Base-by-base conservation (phyloP, 1,139 yeast species). In the Candida sp. region DNA sequence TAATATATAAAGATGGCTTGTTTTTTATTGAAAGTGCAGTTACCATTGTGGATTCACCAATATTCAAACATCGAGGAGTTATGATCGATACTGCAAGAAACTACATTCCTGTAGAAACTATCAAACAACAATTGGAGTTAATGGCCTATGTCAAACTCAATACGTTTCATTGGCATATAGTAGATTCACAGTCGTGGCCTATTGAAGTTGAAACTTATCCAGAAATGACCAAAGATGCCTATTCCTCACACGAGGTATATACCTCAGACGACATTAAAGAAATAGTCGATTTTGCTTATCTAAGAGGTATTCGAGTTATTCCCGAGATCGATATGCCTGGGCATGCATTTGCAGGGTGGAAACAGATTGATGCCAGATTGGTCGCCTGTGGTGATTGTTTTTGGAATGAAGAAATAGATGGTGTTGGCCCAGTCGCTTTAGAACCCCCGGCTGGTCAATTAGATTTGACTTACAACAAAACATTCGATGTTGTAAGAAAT, bases 311-410 rank as follows among this genome's bases (percentile, higher is more conserved):
- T 4, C 58, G 79, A 40, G 62, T 75, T 5, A 54, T 75, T 35
- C 79, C 80, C 2, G 81, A 75, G 49, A 53, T 75, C 19, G 81
- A 75, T 47, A 55, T 72, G 60, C 80, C 80, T 1, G 79, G 77
- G 2, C 81, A 75, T 53, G 61, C 77, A 7, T 60, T 68, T 33
- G 68, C 77, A 9, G 80, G 80, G 2, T 75, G 75, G 73, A 53
- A 53, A 35, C 63, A 59, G 44, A 56, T 71, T 19, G 68, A 70
- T 46, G 61, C 68, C 1, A 54, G 56, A 7, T 48, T 72, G 29
- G 58, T 73, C 19, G 60, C 66, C 8, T 73, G 78, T 56, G 65
- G 59, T 2, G 54, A 60, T 1, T 61, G 64, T 58, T 68, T 73
- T 73, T 46, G 49, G 49, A 48, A 61, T 9, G 54, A 56, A 40